These are phyloP conservation scores for Pestalotiopsis sp. DNA, from an alignment of 2,329 filamentous ascomycete genomes.

Conservation along the genomic window DNA sequence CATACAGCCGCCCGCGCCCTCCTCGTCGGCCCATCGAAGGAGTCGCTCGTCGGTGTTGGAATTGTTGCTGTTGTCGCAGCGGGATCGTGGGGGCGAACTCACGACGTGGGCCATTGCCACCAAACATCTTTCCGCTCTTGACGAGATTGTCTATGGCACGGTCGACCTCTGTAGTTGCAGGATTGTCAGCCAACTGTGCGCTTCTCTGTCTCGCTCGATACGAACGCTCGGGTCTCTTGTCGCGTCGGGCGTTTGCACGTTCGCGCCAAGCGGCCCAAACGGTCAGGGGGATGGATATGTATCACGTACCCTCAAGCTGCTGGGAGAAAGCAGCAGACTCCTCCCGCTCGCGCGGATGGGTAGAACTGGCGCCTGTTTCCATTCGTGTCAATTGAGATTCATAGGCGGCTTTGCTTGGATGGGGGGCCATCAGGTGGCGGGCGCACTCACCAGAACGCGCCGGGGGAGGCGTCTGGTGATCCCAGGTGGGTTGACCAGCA, in stretches of 20 bases:
- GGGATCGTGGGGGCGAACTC: constrained; percentile 67
- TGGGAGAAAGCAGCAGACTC: constrained; percentile 79
- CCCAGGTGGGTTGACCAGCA: constrained; percentile 69
- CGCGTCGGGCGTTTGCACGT: not conserved
- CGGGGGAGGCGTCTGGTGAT: constrained; percentile 68
- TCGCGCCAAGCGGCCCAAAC: not conserved
- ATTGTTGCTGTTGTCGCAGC: constrained; percentile 4
- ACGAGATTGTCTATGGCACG: constrained; percentile 92
- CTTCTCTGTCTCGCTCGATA: not conserved
- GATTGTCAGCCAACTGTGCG: constrained; percentile 26
- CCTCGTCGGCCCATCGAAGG: constrained; percentile 28
- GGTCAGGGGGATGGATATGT: constrained; percentile 2
- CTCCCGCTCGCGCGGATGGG: constrained; percentile 73
- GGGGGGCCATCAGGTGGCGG: not conserved
- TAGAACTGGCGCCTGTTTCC: constrained; percentile 71
- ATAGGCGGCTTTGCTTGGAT: not conserved
- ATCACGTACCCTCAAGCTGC: constrained; percentile 83
- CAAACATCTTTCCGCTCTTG: constrained; percentile 93
- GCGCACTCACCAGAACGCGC: constrained; percentile 67
- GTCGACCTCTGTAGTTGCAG: constrained; percentile 75
- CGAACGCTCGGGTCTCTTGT: not conserved
- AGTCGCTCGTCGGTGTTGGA: constrained; percentile 45
- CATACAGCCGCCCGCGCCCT: constrained; percentile 21
- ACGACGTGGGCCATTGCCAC: constrained; percentile 69
- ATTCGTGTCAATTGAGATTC: constrained; percentile 26